A percentile compares a stretch with the other conserved stretches of the same genome.
Evolutionary conservation across 129 eudicot genomes (phyloP).

Genomic region (Tagetes erecta): DNA sequence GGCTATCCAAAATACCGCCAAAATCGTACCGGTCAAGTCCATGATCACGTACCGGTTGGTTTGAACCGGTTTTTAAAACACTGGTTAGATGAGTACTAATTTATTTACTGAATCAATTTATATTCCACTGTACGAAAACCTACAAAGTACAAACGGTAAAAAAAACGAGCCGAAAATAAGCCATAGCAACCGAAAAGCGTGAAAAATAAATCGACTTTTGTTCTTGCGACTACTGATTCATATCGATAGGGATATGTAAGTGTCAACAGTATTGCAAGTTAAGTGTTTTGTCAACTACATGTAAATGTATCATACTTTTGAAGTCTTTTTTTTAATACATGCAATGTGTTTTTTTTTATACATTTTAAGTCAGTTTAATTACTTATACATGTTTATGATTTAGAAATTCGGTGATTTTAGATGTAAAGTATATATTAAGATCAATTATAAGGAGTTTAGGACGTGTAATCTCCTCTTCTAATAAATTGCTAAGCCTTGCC

Average conservation of each 20-base stretch:
- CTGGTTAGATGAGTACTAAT: too few species aligned
- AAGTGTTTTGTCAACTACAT: neutral
- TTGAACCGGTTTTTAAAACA: too few species aligned
- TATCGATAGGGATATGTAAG: neutral
- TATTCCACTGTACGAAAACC: conserved; percentile 5
- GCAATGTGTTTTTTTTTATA: neutral
- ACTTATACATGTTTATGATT: neutral
- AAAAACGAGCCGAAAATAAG: neutral
- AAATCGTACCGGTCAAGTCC: too few species aligned
- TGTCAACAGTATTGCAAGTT: neutral
- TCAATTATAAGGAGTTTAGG: too few species aligned
- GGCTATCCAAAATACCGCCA: too few species aligned
- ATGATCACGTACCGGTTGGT: too few species aligned
- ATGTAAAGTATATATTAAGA: too few species aligned
- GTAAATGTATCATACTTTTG: too few species aligned
- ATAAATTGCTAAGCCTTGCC: too few species aligned
- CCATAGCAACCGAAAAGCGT: neutral
- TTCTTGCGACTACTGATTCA: neutral
- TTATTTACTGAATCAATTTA: neutral
- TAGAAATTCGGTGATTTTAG: neutral
- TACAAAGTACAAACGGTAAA: neutral
- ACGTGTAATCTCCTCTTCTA: too few species aligned
- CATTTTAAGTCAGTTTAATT: neutral
- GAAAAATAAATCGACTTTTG: conserved; percentile 10
- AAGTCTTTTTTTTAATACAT: neutral